Base-by-base conservation (phyloP, 257 asterid genomes). In the Przewalskia tangutica region DNA sequence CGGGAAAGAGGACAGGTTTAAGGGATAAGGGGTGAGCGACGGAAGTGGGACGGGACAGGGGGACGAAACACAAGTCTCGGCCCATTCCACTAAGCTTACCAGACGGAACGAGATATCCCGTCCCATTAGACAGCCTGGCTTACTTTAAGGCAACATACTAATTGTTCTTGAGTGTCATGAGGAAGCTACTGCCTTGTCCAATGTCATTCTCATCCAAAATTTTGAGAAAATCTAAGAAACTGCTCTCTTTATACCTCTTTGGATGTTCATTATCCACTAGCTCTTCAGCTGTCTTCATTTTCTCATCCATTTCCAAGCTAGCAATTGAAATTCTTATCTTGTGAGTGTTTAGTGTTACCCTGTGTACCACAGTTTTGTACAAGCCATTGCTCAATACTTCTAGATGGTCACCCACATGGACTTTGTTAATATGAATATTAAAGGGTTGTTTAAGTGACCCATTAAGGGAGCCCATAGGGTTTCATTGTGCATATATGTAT, bases 331-430 rank as follows among this genome's bases (percentile, higher is more conserved):
- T 66, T 38, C 94, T 85, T 2, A 70, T 83, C 62, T 38, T 83
- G 0, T 89, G 87, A 14, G 54, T 38, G n/a, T 75, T 84, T 0
- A 89, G 81, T 0, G 54, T 81, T 6, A 81, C 93, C 40, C 63
- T 84, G 54, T 89, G 90, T 20, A 89, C 81, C 23, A 83, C 82
- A 42, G 92, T 83, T 70, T 81, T 86, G 42, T 86, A 90, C 81
- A 81, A 63, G 4, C 94, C 89, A 44, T 90, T 91, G 82, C 89
- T 91, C 1, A 89, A 77, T 0, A 90, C 91, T 78, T 89, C 97
- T 4, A 90, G 71, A 79, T 86, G 92, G 63, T 89, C 92, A 1
- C 93, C 97, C 0, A 89, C 87, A 14, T 86, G 85, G 62, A 91
- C n/a, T n/a, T n/a, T n/a, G n/a, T n/a, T n/a, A n/a, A n/a, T n/a